phyloP scores from a whole-genome alignment of 1,284 basidiomycete species.

The Ganoderma resinaceum region DNA sequence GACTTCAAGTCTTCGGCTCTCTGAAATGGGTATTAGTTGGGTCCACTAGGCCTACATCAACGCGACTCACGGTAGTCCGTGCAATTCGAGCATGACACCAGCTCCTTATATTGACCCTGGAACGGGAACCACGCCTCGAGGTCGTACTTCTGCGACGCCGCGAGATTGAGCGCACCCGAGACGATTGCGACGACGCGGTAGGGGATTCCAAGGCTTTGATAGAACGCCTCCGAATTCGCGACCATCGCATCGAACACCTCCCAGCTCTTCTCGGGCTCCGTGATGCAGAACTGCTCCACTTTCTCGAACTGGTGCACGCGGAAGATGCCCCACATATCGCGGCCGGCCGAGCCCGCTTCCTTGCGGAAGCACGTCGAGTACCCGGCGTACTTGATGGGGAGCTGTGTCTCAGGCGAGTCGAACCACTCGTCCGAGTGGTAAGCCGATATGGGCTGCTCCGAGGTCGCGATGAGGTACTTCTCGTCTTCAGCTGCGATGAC shows the following conservation, averaged over 20 bases:
- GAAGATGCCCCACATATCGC: conserved; percentile 99
- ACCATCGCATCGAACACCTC: conserved; percentile 95
- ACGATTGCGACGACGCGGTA: conserved; percentile 97
- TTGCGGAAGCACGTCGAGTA: conserved; percentile 99
- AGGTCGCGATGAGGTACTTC: conserved; percentile 99
- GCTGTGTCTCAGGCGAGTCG: conserved; percentile 88
- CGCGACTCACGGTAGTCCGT: conserved; percentile 88
- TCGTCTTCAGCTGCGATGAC: conserved; percentile 93
- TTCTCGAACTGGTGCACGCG: conserved; percentile 99
- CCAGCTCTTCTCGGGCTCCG: conserved; percentile 94
- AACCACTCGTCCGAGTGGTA: conserved; percentile 98
- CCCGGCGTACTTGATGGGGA: conserved; percentile 88
- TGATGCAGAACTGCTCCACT: conserved; percentile 96
- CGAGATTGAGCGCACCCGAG: conserved; percentile 95
- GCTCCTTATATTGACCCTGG: conserved; percentile 96
- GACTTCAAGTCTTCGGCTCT: conserved; percentile 90
- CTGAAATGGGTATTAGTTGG: conserved; percentile 48
- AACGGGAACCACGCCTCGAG: conserved; percentile 99
- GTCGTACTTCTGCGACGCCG: conserved; percentile 97
- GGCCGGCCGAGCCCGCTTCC: conserved; percentile 96
- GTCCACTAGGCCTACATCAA: conserved; percentile 1
- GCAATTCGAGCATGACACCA: conserved; percentile 92
- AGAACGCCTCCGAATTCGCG: conserved; percentile 90
- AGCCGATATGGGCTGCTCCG: conserved; percentile 97
- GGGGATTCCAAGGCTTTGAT: conserved; percentile 90